Evolutionary conservation across 2,329 filamentous ascomycete species (phyloP).

Genomic region (Exophiala sp.): DNA sequence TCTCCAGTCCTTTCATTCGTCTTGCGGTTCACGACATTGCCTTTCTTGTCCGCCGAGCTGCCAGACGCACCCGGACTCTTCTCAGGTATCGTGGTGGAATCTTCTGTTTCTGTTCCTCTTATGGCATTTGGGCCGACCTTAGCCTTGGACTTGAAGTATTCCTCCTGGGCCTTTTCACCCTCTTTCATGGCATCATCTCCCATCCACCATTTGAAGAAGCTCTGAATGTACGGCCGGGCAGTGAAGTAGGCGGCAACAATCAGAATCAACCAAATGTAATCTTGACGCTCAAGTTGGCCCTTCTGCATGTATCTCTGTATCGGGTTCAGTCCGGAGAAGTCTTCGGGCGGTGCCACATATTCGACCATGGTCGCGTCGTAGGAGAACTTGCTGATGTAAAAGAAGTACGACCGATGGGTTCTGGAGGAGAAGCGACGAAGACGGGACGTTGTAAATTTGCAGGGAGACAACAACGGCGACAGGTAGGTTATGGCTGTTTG

Average conservation of each 20-base stretch:
- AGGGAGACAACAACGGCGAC: not conserved
- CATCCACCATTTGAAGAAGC: constrained; percentile 22
- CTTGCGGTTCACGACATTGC: constrained; percentile 24
- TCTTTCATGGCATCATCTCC: constrained; percentile 13
- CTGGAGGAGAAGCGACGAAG: not conserved
- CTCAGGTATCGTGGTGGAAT: constrained; percentile 12
- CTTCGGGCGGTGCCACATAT: constrained; percentile 23
- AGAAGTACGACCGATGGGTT: not conserved
- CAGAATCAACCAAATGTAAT: constrained; percentile 22
- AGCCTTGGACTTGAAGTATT: constrained; percentile 21
- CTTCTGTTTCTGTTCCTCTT: constrained; percentile 17
- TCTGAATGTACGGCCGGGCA: constrained; percentile 24
- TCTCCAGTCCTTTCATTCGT: constrained; percentile 25
- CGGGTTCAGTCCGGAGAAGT: constrained; percentile 26
- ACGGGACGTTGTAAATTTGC: not conserved
- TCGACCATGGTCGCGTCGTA: constrained; percentile 19
- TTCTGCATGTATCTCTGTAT: constrained; percentile 29
- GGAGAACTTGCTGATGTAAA: not conserved
- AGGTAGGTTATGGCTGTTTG: not conserved
- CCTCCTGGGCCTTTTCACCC: constrained; percentile 16
- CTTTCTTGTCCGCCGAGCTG: constrained; percentile 11
- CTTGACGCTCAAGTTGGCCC: constrained; percentile 23
- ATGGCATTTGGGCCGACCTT: constrained; percentile 26
- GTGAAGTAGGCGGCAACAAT: constrained; percentile 25
- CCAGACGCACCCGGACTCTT: constrained; percentile 9